These are phyloP conservation scores for Tripterygium wilfordii DNA, from an alignment of 177 flowering plant genomes.

Conservation along the genomic window DNA sequence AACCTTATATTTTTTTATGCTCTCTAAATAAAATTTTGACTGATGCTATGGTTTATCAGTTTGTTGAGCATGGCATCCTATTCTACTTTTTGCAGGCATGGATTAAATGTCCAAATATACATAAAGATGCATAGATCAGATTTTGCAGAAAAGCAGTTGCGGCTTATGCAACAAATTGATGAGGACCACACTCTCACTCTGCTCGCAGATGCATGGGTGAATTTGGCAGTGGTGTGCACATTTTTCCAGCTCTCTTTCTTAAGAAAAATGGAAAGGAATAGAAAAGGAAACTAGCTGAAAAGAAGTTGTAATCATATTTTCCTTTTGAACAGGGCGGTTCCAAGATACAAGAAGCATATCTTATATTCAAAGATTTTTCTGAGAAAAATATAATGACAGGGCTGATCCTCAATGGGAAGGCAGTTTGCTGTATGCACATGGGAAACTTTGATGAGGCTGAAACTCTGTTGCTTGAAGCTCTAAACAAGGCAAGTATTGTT, in stretches of 20 bases:
- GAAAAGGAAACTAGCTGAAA: background rate
- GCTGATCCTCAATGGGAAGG: slow-evolving; percentile 85
- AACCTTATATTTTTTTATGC: too few relatives aligned
- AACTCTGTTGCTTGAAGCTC: slow-evolving; percentile 77
- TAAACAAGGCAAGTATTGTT: slow-evolving; percentile 65
- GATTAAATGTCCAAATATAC: slow-evolving; percentile 87
- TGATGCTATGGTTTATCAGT: background rate
- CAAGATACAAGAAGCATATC: slow-evolving; percentile 96
- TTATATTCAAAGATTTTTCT: slow-evolving; percentile 93
- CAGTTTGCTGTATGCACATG: slow-evolving; percentile 97
- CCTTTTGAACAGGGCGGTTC: slow-evolving; percentile 74
- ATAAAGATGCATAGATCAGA: slow-evolving; percentile 94
- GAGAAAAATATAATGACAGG: slow-evolving; percentile 82
- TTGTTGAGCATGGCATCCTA: background rate
- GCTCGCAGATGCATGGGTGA: slow-evolving; percentile 95
- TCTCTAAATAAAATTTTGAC: too few relatives aligned
- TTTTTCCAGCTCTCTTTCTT: background rate
- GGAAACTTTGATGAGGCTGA: slow-evolving; percentile 94
- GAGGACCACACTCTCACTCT: slow-evolving; percentile 97
- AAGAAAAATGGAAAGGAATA: background rate
- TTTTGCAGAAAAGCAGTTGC: slow-evolving; percentile 89
- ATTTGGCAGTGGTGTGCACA: slow-evolving; percentile 73
- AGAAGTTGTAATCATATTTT: background rate
- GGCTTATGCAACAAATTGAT: slow-evolving; percentile 89
- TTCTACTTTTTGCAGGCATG: slow-evolving; percentile 52